Evolutionary conservation across 306 rosid genomes (phyloP).

Genomic region (Rosa lucieae): DNA sequence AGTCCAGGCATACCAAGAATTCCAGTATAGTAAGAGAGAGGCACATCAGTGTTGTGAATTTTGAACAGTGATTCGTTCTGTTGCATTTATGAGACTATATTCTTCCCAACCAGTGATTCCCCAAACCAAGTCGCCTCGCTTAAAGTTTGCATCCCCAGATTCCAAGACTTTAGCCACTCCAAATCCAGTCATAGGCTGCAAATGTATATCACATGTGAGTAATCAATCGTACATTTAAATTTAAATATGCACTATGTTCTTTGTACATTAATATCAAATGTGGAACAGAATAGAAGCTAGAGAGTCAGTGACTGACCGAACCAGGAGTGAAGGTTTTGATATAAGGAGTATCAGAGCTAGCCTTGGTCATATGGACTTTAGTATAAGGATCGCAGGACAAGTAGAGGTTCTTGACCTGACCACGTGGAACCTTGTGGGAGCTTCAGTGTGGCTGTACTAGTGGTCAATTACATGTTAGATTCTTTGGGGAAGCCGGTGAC

Average conservation of each 20-base stretch:
- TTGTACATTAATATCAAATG: no score
- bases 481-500: background rate
- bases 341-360: background rate
- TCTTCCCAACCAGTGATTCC: slow-evolving; percentile 69
- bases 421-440: background rate
- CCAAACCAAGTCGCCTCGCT: slow-evolving; percentile 60
- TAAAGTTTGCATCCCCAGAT: slow-evolving; percentile 49
- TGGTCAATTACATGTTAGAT: background rate
- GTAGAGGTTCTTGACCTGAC: slow-evolving; percentile 33
- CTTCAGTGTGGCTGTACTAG: background rate
- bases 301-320: background rate
- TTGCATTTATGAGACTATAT: slow-evolving; percentile 36
- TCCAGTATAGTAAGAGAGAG: slow-evolving; percentile 64
- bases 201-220: background rate
- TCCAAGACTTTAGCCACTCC: slow-evolving; percentile 60
- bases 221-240: no score
- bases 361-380: slow-evolving; percentile 23
- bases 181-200: slow-evolving; percentile 42
- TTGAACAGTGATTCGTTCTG: slow-evolving; percentile 33
- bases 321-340: background rate
- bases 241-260: no score
- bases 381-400: slow-evolving; percentile 37
- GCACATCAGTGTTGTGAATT: slow-evolving; percentile 54
- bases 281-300: no score
- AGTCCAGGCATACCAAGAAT: slow-evolving; percentile 53